A percentile compares a stretch with the other conserved stretches of the same genome.
These are phyloP conservation scores for Exophiala spinifera DNA, from an alignment of 2,329 filamentous ascomycete species.

Conservation along the genomic window DNA sequence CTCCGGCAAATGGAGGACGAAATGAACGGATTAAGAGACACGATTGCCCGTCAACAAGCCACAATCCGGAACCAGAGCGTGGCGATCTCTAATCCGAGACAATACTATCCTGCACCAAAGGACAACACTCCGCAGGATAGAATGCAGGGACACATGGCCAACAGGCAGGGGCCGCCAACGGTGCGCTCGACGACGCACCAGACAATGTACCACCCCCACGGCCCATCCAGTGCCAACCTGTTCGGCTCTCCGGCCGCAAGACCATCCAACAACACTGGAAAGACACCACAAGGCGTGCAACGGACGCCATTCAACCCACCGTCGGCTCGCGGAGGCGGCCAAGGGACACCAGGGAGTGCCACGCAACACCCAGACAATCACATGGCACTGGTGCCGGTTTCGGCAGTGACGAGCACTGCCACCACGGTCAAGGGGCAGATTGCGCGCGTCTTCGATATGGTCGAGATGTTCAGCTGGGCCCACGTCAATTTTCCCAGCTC, in stretches of 20 bases:
- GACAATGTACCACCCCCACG: neutral
- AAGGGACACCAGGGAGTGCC: neutral
- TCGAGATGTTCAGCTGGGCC: constrained; percentile 13
- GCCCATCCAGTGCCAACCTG: constrained; percentile 5
- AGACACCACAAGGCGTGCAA: no score
- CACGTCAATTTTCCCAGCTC: constrained; percentile 27
- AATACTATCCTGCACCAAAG: constrained; percentile 12
- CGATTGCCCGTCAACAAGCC: constrained; percentile 9
- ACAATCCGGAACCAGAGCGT: constrained; percentile 23
- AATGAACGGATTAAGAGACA: constrained; percentile 6
- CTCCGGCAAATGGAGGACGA: constrained; percentile 11
- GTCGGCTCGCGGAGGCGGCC: neutral
- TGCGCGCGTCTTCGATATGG: constrained; percentile 14
- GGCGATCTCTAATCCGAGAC: constrained; percentile 16
- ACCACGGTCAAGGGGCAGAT: constrained; percentile 2
- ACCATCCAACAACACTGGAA: constrained; percentile 1
- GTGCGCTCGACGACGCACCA: constrained; percentile 5
- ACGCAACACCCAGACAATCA: neutral
- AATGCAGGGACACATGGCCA: neutral
- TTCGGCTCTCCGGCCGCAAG: constrained; percentile 17
- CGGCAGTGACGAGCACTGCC: neutral
- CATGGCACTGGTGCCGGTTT: neutral
- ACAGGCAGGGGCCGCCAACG: constrained; percentile 1
- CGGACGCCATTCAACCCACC: no score
- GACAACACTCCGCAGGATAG: constrained; percentile 3